Evolutionary conservation across 1,284 basidiomycete species (phyloP).

Genomic region (Tilletia walkeri): DNA sequence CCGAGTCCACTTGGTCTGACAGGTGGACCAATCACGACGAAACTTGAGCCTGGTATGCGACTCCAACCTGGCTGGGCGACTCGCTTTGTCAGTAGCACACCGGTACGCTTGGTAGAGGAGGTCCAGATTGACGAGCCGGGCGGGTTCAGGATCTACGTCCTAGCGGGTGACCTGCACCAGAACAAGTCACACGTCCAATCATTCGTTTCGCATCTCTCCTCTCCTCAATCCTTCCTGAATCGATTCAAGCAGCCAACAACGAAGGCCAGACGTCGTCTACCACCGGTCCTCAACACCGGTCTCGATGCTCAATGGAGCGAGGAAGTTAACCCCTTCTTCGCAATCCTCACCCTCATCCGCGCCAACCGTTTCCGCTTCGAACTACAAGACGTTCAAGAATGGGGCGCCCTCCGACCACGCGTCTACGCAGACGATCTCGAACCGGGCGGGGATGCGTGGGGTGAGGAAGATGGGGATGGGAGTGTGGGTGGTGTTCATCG

Average conservation of each 20-base stretch:
- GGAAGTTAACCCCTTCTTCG: conserved; percentile 55
- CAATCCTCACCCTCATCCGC: conserved; percentile 49
- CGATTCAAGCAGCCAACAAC: conserved; percentile 32
- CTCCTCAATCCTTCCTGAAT: conserved; percentile 41
- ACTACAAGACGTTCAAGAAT: conserved; percentile 42
- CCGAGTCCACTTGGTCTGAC: conserved; percentile 36
- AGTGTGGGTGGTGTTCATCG: conserved; percentile 57
- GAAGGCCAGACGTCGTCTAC: conserved; percentile 23
- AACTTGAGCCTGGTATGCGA: conserved; percentile 40
- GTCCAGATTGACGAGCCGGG: conserved; percentile 64
- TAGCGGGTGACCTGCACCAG: conserved; percentile 63
- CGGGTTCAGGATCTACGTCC: conserved; percentile 72
- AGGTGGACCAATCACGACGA: conserved; percentile 26
- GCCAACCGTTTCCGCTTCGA: conserved; percentile 49
- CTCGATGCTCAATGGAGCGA: conserved; percentile 35
- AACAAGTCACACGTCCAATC: conserved; percentile 32
- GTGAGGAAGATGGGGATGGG: conserved; percentile 54
- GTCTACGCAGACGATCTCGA: conserved; percentile 60
- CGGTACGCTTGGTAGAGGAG: conserved; percentile 69
- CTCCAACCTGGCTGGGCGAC: conserved; percentile 60
- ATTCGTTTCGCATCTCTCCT: conserved; percentile 34
- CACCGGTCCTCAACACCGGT: conserved; percentile 40
- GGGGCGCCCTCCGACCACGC: conserved; percentile 57
- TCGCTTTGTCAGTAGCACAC: conserved; percentile 66
- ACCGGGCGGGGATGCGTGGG: conserved; percentile 51